Evolutionary conservation across 169 alveolate genomes (phyloP).

Genomic region (Eimeria necatrix): DNA sequence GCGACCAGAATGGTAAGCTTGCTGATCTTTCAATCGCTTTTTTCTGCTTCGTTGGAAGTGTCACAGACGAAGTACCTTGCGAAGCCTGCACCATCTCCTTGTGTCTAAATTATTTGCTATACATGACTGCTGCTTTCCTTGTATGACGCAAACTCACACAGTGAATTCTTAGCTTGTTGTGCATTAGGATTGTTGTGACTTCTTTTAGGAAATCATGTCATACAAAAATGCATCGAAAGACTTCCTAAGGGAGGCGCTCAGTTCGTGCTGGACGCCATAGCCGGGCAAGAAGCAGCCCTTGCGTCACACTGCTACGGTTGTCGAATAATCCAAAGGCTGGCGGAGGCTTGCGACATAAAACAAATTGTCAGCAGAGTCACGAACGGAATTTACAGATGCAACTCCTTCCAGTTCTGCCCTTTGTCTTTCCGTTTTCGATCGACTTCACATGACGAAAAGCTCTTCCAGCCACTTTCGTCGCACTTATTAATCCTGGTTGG

Average conservation of each 20-base stretch:
- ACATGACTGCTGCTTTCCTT: neutral
- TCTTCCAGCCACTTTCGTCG: too few relatives aligned
- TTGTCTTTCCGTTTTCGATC: neutral
- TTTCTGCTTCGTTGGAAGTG: neutral
- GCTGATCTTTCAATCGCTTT: neutral
- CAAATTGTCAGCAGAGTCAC: slow-evolving; percentile 64
- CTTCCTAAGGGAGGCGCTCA: slow-evolving; percentile 83
- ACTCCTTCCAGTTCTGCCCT: neutral
- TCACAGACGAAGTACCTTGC: neutral
- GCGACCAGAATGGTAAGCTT: slow-evolving; percentile 85
- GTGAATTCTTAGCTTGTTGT: neutral
- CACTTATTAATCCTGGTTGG: too few relatives aligned
- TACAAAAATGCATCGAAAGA: slow-evolving; percentile 86
- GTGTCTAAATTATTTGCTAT: neutral
- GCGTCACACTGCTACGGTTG: slow-evolving; percentile 91
- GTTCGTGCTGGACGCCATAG: slow-evolving; percentile 84
- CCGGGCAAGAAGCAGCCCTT: slow-evolving; percentile 79
- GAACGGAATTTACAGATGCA: neutral
- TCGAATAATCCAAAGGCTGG: slow-evolving; percentile 90
- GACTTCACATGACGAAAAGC: too few relatives aligned
- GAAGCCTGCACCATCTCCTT: neutral
- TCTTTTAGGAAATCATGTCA: slow-evolving; percentile 83
- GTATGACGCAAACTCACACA: neutral
- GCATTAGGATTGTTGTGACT: neutral
- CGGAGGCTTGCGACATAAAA: slow-evolving; percentile 87